Evolutionary conservation across 2,329 filamentous ascomycete species (phyloP), one percentile per base, ranked within the genome.

Genomic region (Penicillium sp.): DNA sequence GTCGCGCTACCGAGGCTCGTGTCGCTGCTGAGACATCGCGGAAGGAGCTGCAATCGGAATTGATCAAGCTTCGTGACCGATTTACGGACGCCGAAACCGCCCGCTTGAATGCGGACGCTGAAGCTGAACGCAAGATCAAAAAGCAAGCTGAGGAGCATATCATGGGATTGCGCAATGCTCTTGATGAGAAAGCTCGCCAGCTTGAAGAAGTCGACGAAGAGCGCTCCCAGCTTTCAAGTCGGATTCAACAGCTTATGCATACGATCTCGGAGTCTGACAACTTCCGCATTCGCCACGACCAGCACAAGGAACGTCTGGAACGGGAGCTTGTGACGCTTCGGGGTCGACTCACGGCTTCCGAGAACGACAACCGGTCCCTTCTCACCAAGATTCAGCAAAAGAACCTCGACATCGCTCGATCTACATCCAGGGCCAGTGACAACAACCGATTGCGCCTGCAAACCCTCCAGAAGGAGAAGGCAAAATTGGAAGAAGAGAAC

Each of bases 311-410:
- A 71, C 87, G 94, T 33, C 81, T 97, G 43, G 92, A 97, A 72
- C 85, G 92, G 22, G 94, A 99, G 70, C 82, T 97, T 6, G 88
- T 90, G 22, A 97, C 93, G 1, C 85, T 97, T 63, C 96, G 94
- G 72, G 92, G 92, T 57, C 88, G 93, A 22, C 80, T 99, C 40
- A 83, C 88, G 7, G 94, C 93, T 23, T 97, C 93, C 0, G 93
- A 99, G 72, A 97, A 97, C 66, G 93, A 97, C 75, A 97, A 97
- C 67, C 88, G 91, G 49, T 88, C 92, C 5, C 79, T 99, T n/a
- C 82, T 97, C 62, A 97, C 97, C 77, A 97, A 97, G 75, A 82
- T 99, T 18, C 93, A 97, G 68, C 93, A 97, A 68, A 97, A 97
- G 79, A 94, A 95, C 27, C 82, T 99, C 6, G 93, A 99, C 69